These are phyloP conservation scores for Neopestalotiopsis clavispora DNA, from an alignment of 2,329 filamentous ascomycete species.

Conservation along the genomic window DNA sequence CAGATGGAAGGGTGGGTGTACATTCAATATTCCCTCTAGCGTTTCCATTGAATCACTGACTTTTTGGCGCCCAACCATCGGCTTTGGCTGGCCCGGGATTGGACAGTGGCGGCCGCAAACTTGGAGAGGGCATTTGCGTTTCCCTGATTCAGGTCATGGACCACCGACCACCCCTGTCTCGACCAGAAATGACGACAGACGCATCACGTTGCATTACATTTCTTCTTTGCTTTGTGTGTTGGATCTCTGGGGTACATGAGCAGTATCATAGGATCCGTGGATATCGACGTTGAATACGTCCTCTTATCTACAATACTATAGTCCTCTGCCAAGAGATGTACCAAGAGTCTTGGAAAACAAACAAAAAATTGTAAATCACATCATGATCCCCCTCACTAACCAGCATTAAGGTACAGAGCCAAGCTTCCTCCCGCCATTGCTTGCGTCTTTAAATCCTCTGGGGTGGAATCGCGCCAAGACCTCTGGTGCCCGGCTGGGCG, in stretches of 20 bases:
- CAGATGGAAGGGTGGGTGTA: neutral
- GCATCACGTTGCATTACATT: constrained; percentile 3
- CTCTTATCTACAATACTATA: neutral
- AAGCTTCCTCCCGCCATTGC: neutral
- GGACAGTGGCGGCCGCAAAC: neutral
- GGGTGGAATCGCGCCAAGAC: neutral
- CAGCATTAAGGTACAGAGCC: neutral
- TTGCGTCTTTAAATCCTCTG: neutral
- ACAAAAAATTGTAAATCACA: neutral
- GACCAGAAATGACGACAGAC: neutral
- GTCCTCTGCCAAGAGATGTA: neutral
- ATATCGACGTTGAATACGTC: neutral
- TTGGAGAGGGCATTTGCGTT: neutral
- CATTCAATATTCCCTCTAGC: neutral
- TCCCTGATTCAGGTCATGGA: neutral
- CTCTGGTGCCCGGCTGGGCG: constrained; percentile 9
- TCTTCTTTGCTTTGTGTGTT: neutral
- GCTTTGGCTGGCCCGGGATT: neutral
- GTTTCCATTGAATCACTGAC: neutral
- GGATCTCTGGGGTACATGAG: neutral
- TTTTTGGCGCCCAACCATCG: neutral
- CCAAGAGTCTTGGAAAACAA: neutral
- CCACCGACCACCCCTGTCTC: neutral
- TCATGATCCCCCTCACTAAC: no score
- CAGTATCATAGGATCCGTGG: neutral